Evolutionary conservation across 176 grass and related monocot genomes (phyloP), one percentile per base, ranked within the genome.

Genomic region (Carex parvula): DNA sequence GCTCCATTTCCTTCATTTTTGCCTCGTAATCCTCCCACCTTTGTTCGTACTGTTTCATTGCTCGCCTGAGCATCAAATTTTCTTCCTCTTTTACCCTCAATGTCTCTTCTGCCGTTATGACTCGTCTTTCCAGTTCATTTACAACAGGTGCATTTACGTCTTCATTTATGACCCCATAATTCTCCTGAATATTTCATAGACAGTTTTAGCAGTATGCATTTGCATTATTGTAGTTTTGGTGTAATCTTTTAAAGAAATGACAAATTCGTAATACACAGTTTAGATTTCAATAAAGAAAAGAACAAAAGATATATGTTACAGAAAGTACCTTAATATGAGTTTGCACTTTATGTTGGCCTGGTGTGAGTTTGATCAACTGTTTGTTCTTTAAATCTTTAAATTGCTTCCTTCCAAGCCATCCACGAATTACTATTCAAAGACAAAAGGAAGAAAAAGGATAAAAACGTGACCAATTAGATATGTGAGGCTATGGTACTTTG

Each of bases 1-100:
- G 88, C 85, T 95, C 93, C 93, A 99, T 94, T 33, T 76, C 84
- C 85, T 99, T 95, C 96, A 99, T 99, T 91, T 90, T 95, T 33
- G 67, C 85, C 70, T 95, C 96, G 84, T 99, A 99, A 8, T 94
- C 91, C 10, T 82, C 87, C 93, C 96, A 99, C 60, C 91, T 94
- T 62, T 87, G 91, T 87, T 99, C 93, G 53, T 95, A 95, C 6
- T 94, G 93, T 86, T 95, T 88, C 74, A 99, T 79, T 52, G 90
- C 93, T 59, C 86, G 88, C 87, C 89, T 95, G 39, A 99, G 84
- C 48, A 87, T 74, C 77, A 80, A 76, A 89, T 95, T 99, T 82
- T 99, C 93, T 82, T 99, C 96, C 58, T 99, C 93, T 83, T 94
- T 99, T 56, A 85, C 90, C 37, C 21, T 89, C 53, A 95, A 75